Evolutionary conservation across 2,329 filamentous ascomycete genomes (phyloP).

Genomic region (Helminthosporium solani): DNA sequence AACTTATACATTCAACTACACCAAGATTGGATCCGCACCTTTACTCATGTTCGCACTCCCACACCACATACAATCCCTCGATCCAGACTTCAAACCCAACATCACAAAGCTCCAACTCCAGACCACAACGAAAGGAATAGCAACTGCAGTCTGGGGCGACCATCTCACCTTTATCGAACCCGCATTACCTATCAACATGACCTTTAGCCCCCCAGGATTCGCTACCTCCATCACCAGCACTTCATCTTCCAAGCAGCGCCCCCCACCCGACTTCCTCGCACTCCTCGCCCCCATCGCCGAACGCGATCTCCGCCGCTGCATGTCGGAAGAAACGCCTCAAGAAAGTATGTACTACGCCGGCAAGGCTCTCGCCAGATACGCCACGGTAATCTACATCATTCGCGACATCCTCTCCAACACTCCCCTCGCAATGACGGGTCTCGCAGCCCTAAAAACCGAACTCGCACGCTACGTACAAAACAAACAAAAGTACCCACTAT

Average conservation of each 20-base stretch:
- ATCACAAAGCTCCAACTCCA: slow-evolving; percentile 62
- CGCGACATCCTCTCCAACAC: slow-evolving; percentile 62
- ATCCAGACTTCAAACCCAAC: slow-evolving; percentile 53
- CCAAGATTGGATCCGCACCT: slow-evolving; percentile 66
- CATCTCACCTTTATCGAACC: slow-evolving; percentile 69
- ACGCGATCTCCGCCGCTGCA: slow-evolving; percentile 75
- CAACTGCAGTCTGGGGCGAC: slow-evolving; percentile 65
- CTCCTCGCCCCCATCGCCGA: slow-evolving; percentile 63
- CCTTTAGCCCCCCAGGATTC: slow-evolving; percentile 76
- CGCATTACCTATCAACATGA: slow-evolving; percentile 70
- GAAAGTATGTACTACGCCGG: slow-evolving; percentile 94
- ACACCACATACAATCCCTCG: slow-evolving; percentile 79
- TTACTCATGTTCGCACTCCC: slow-evolving; percentile 86
- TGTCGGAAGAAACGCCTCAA: slow-evolving; percentile 69
- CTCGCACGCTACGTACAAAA: slow-evolving; percentile 51
- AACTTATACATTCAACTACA: slow-evolving; percentile 71
- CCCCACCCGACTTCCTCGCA: slow-evolving; percentile 55
- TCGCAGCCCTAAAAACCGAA: slow-evolving; percentile 51
- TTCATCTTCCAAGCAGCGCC: slow-evolving; percentile 20
- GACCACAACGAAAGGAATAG: slow-evolving; percentile 82
- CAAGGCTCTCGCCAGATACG: slow-evolving; percentile 52
- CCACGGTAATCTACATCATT: slow-evolving; percentile 46
- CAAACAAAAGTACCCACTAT: slow-evolving; percentile 50
- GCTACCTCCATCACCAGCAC: slow-evolving; percentile 29
- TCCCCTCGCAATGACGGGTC: slow-evolving; percentile 48